Percentiles rank a stretch among this genome's conserved stretches.
Evolutionary conservation across 306 rosid species (phyloP).

Genomic region (Quercus aquifolioides): DNA sequence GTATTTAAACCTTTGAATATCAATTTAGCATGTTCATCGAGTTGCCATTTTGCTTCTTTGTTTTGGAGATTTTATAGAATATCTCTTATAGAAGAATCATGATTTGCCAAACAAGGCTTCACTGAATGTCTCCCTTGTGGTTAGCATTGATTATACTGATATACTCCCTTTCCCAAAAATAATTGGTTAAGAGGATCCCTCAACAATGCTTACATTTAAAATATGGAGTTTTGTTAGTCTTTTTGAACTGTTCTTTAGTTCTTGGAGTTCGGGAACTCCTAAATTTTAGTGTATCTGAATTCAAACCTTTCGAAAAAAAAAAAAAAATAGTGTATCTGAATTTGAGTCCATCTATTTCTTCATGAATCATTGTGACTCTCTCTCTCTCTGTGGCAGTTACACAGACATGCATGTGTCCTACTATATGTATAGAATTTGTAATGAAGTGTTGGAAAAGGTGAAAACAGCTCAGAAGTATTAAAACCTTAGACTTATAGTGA

Average conservation of each 20-base stretch:
- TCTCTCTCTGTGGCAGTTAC: neutral
- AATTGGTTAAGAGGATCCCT: slow-evolving; percentile 17
- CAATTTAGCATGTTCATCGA: neutral
- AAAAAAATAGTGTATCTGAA: no score
- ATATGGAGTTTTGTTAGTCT: slow-evolving; percentile 31
- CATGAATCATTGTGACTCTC: no score
- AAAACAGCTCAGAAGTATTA: neutral
- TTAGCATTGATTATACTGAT: slow-evolving; percentile 18
- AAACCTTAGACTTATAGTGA: neutral
- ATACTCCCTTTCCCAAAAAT: neutral
- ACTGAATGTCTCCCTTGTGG: neutral
- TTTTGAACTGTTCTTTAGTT: slow-evolving; percentile 16
- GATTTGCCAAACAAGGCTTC: neutral
- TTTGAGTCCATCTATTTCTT: no score
- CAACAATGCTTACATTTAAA: slow-evolving; percentile 27
- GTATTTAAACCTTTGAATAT: neutral
- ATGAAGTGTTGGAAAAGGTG: neutral
- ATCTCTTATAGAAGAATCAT: neutral
- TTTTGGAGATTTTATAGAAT: neutral
- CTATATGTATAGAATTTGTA: neutral
- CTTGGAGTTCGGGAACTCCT: slow-evolving; percentile 30
- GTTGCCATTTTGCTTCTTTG: neutral
- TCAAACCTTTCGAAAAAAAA: no score
- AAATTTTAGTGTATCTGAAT: neutral
- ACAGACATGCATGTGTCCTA: neutral